These are phyloP conservation scores for Aspergillus avenaceus DNA, from an alignment of 495 filamentous ascomycete species.

Conservation along the genomic window DNA sequence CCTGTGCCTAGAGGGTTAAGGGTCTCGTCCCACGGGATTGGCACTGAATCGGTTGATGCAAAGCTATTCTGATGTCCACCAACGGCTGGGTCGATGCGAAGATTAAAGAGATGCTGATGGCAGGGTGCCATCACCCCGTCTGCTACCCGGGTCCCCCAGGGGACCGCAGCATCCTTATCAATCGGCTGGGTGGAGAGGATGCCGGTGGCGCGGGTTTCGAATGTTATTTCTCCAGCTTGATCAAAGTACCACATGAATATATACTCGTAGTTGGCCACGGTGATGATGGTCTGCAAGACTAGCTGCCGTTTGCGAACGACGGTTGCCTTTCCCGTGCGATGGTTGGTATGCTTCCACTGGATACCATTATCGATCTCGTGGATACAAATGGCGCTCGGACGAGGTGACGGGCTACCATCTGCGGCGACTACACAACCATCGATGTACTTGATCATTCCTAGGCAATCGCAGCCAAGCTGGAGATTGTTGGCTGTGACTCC, in stretches of 20 bases:
- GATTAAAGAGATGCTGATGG: conserved; percentile 79
- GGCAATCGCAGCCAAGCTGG: conserved; percentile 38
- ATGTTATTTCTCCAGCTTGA: conserved; percentile 64
- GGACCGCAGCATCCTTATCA: conserved; percentile 37
- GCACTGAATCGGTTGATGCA: not conserved
- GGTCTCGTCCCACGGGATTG: not conserved
- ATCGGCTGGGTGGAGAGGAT: conserved; percentile 72
- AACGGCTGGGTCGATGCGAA: conserved; percentile 71
- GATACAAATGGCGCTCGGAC: not conserved
- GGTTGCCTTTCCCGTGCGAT: not conserved
- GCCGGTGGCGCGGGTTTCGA: conserved; percentile 74
- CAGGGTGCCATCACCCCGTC: conserved; percentile 66
- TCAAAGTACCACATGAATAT: conserved; percentile 73
- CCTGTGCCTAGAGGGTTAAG: not conserved
- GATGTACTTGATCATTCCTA: not conserved
- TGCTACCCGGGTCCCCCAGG: conserved; percentile 71
- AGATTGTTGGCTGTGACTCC: conserved; percentile 56
- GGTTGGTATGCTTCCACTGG: not conserved
- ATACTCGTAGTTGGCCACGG: conserved; percentile 61
- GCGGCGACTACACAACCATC: not conserved
- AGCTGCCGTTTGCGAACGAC: not conserved
- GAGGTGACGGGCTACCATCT: not conserved
- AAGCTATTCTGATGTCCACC: conserved; percentile 42
- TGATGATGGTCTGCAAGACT: not conserved
- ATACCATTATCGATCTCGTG: not conserved